phyloP scores from a whole-genome alignment of 257 asterid genomes.

The Marsdenia floribunda region DNA sequence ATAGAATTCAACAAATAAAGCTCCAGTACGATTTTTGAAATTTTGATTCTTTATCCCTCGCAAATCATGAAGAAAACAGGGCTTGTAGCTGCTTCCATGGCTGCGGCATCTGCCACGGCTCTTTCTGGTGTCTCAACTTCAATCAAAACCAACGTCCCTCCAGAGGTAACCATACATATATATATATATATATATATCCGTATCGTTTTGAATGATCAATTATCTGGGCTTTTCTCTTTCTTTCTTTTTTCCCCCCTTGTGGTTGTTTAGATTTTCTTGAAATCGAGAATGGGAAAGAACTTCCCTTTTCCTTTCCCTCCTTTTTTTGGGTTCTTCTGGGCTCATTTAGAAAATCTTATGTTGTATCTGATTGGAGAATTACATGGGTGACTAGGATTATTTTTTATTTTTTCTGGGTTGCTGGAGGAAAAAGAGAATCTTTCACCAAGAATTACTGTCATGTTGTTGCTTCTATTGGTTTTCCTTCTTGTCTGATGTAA shows the following conservation, averaged over 20 bases:
- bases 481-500: background rate
- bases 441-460: background rate
- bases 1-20: too few relatives aligned
- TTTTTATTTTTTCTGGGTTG: background rate
- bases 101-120: slow-evolving; percentile 55
- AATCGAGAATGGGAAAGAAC: background rate
- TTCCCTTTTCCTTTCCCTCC: background rate
- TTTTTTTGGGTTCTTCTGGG: background rate
- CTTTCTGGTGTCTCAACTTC: slow-evolving; percentile 32
- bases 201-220: background rate
- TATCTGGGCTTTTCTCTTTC: background rate
- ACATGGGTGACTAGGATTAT: background rate
- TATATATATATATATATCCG: too few relatives aligned
- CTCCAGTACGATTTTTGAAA: background rate
- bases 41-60: background rate
- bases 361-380: background rate
- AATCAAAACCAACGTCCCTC: slow-evolving; percentile 31
- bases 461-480: background rate
- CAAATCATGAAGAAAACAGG: slow-evolving; percentile 58
- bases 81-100: slow-evolving; percentile 45
- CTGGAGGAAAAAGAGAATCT: too few relatives aligned
- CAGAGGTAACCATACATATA: slow-evolving; percentile 25
- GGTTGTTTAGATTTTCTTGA: slow-evolving; percentile 5
- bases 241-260: background rate
- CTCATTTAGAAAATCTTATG: background rate